Percentiles rank a stretch among this genome's conserved stretches.
phyloP scores from a whole-genome alignment of 306 rosid species.

The Inga leiocalycina region DNA sequence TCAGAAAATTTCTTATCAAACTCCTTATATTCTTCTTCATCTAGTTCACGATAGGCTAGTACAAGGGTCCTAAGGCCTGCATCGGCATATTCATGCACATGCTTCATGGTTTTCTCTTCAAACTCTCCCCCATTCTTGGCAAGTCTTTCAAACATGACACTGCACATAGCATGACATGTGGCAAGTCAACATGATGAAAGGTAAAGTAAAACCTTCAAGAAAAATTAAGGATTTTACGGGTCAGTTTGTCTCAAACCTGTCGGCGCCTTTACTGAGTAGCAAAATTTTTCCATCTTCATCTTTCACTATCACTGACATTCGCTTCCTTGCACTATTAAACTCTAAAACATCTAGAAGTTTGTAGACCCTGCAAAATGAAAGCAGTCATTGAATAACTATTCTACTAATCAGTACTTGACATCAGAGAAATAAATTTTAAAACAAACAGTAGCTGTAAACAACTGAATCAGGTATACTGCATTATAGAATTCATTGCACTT shows the following conservation, averaged over 20 bases:
- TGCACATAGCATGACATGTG: conserved; percentile 29
- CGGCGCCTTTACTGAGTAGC: conserved; percentile 15
- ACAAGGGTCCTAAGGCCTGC: conserved; percentile 65
- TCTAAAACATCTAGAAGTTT: conserved; percentile 13
- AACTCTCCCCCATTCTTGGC: conserved; percentile 51
- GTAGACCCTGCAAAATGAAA: conserved; percentile 15
- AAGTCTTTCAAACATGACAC: conserved; percentile 76
- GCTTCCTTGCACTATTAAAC: conserved; percentile 17
- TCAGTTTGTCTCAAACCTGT: conserved; percentile 8
- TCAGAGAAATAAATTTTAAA: background rate
- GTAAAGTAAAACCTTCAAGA: background rate
- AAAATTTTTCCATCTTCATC: conserved; percentile 8
- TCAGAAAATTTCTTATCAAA: conserved; percentile 47
- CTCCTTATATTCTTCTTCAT: conserved; percentile 51
- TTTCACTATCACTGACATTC: conserved; percentile 21
- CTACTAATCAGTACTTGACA: background rate
- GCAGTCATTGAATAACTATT: background rate
- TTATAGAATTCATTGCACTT: background rate
- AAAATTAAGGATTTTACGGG: background rate
- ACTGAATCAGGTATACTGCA: background rate
- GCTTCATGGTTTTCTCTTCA: conserved; percentile 60
- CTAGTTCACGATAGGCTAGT: conserved; percentile 66
- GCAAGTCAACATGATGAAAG: background rate
- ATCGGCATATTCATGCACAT: conserved; percentile 39
- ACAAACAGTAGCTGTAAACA: background rate